Base-by-base conservation (phyloP, 192 early-diverging fungal species). In the Thoreauomyces humboldtii region DNA sequence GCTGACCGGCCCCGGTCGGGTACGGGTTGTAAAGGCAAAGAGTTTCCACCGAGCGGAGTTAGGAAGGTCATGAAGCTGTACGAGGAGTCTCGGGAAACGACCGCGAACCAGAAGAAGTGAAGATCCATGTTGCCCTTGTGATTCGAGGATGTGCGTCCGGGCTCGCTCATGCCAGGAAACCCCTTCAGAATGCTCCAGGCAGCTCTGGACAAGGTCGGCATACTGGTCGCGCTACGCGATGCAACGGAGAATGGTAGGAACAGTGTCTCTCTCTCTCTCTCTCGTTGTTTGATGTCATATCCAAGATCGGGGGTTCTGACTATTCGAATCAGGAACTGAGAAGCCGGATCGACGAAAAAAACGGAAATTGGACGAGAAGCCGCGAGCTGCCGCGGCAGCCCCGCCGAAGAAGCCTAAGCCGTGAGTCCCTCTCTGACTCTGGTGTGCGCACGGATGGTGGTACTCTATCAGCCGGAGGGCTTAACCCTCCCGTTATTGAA, bases 301-400 rank as follows among this genome's bases (percentile, higher is more conserved):
- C 50, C n/a, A n/a, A n/a, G n/a, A n/a, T n/a, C n/a, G n/a, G n/a
- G n/a, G n/a, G 5, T 27, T 17, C 6, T 52, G 19, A 4, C 21
- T 7, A 24, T 48, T 7, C 6, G 19, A 2, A 15, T n/a, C 25
- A 64, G 62, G 62, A 14, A 54, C 62, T 24, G 62, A 64, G 17
- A 64, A 64, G 33, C 62, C 31, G 35, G 62, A 64, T 19, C 46
- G 62, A 15, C 67, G 67, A 15, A 69, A 69, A 37, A 69, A 69
- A 59, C 45, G 67, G 9, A 68, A 68, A 32, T 9, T 68, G 11
- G 66, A 68, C 22, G 67, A 69, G 38, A 69, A 69, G 33, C 47
- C 59, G 0, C 61, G 42, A 7, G n/a, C 37, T 0, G 7, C 64
- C 2, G 12, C 51, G 31, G n/a, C n/a, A n/a, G n/a, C n/a, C n/a